These are phyloP conservation scores for Heritiera fomes DNA, from an alignment of 345 rosid genomes.

Conservation along the genomic window DNA sequence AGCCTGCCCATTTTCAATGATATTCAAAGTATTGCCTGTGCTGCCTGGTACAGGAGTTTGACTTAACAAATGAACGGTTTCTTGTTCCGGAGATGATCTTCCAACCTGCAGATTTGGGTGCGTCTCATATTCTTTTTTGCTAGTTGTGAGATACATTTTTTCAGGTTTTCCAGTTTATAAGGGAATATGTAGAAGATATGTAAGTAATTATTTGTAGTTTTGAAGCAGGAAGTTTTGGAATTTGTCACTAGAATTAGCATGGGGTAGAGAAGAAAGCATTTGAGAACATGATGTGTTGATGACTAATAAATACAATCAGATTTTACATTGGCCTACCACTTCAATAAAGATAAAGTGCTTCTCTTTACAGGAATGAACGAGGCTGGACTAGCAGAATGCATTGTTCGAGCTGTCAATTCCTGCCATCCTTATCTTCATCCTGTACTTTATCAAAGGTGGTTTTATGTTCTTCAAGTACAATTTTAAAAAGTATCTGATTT, in stretches of 20 bases:
- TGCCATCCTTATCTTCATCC: slow-evolving; percentile 88
- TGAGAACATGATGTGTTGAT: neutral
- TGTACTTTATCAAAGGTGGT: slow-evolving; percentile 80
- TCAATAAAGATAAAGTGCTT: neutral
- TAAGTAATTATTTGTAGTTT: neutral
- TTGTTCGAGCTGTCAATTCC: slow-evolving; percentile 84
- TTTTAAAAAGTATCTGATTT: neutral
- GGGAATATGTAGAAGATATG: neutral
- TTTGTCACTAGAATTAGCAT: neutral
- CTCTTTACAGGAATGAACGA: slow-evolving; percentile 72
- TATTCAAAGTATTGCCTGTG: slow-evolving; percentile 13
- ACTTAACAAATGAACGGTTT: slow-evolving; percentile 87
- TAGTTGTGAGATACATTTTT: neutral
- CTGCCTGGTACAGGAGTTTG: slow-evolving; percentile 71
- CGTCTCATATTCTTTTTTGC: slow-evolving; percentile 17
- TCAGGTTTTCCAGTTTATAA: neutral
- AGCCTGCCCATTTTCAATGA: neutral
- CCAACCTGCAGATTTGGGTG: slow-evolving; percentile 94
- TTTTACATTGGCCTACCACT: neutral
- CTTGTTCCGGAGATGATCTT: slow-evolving; percentile 95
- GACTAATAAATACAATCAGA: neutral
- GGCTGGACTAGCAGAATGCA: slow-evolving; percentile 96
- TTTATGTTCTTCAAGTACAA: neutral
- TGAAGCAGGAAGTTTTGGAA: neutral
- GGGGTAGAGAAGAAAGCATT: slow-evolving; percentile 1